These are phyloP conservation scores for Narthecium ossifragum DNA, from an alignment of 106 monocot genomes.

Conservation along the genomic window DNA sequence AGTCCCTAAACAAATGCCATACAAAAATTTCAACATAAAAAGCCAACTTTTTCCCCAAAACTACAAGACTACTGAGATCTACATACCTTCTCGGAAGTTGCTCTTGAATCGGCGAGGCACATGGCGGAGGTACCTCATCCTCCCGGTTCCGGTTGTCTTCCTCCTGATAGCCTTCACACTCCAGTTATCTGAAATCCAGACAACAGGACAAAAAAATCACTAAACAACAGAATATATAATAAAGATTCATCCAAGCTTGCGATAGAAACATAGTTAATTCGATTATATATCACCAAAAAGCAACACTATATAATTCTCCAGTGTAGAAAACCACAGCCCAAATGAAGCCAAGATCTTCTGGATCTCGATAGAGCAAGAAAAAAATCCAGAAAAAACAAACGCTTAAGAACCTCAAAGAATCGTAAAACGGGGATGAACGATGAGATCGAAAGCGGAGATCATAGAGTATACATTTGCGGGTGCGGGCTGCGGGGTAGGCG, in stretches of 20 bases:
- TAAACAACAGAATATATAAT: not conserved
- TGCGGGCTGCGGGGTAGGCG: constrained; percentile 42
- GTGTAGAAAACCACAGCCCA: too few relatives aligned
- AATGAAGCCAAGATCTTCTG: too few relatives aligned
- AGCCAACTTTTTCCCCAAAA: not conserved
- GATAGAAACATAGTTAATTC: too few relatives aligned
- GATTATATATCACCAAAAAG: too few relatives aligned
- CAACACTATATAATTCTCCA: too few relatives aligned
- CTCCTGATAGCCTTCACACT: constrained; percentile 22
- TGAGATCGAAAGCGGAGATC: too few relatives aligned
- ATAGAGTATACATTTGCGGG: constrained; percentile 45
- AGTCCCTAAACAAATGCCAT: constrained; percentile 6
- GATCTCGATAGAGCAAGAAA: not conserved
- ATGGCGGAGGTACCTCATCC: constrained; percentile 26
- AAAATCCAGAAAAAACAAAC: not conserved
- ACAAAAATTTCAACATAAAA: not conserved
- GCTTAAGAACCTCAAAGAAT: not conserved
- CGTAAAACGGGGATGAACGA: too few relatives aligned
- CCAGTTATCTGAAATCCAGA: constrained; percentile 14
- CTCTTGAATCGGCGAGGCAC: constrained; percentile 21
- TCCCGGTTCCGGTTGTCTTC: constrained; percentile 22
- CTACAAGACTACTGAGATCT: not conserved
- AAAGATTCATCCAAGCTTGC: too few relatives aligned
- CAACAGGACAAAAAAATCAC: not conserved
- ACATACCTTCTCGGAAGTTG: constrained; percentile 18